Conservation (phyloP, 1,284 basidiomycete genomes). For the Mycena sp. region DNA sequence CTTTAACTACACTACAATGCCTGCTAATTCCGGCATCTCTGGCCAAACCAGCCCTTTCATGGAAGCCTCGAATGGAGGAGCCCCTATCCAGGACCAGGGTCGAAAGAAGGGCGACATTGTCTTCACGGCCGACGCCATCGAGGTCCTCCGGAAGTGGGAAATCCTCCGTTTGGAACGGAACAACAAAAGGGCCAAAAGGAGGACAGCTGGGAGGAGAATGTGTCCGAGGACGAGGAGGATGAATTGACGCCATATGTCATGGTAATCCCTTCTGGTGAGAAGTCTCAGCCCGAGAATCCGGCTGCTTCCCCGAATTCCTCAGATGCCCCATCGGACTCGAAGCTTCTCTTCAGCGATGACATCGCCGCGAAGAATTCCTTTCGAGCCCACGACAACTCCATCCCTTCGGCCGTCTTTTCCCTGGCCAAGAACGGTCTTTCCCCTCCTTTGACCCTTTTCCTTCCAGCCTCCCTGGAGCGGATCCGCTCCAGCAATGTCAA, state of each 20-base stretch:
- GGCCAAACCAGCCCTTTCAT: not conserved
- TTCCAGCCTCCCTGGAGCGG: not conserved
- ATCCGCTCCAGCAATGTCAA: slow-evolving; percentile 8
- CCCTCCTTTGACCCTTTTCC: slow-evolving; percentile 8
- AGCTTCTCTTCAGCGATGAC: not conserved
- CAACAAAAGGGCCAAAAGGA: not conserved
- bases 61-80: not conserved
- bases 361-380: not conserved
- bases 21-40: not conserved
- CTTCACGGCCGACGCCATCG: not conserved
- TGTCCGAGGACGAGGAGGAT: slow-evolving; percentile 18
- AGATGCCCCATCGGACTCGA: not conserved
- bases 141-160: not conserved
- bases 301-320: not conserved
- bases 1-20: not conserved
- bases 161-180: not conserved
- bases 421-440: slow-evolving; percentile 13
- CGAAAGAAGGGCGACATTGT: not conserved
- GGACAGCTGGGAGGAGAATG: slow-evolving; percentile 7
- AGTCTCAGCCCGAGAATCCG: not conserved
- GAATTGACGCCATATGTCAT: slow-evolving; percentile 3
- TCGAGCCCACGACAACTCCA: not conserved
- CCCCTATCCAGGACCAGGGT: not conserved
- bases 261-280: slow-evolving; percentile 7
- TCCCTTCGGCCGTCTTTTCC: not conserved